These are phyloP conservation scores for Fraxinus cuspidata DNA, from an alignment of 257 asterid genomes.

Conservation along the genomic window DNA sequence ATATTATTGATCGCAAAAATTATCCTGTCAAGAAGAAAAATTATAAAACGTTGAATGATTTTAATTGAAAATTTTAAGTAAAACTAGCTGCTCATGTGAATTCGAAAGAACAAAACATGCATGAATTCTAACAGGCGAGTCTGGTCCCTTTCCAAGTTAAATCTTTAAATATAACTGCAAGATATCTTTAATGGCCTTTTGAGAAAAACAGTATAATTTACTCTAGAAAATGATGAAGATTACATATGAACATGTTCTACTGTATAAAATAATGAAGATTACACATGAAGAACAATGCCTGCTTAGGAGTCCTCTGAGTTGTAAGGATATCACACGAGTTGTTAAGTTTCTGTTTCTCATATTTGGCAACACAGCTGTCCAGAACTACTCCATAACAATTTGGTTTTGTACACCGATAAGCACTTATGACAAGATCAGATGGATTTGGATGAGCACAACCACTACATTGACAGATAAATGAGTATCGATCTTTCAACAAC, in stretches of 20 bases:
- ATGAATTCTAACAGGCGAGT: constrained; percentile 6
- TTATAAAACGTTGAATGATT: background rate
- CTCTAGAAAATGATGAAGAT: background rate
- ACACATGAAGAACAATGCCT: constrained; percentile 43
- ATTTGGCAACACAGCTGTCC: constrained; percentile 44
- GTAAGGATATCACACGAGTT: constrained; percentile 21
- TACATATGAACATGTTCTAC: constrained; percentile 6
- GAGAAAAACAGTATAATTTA: background rate
- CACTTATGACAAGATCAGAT: constrained; percentile 70
- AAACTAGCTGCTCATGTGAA: constrained; percentile 5
- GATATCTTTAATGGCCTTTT: background rate
- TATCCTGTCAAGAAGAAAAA: background rate
- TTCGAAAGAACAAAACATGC: constrained; percentile 3
- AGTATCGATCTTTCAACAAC: constrained; percentile 67
- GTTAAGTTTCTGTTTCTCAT: constrained; percentile 57
- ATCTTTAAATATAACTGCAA: constrained; percentile 14
- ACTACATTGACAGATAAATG: constrained; percentile 77
- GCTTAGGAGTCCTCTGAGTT: constrained; percentile 35
- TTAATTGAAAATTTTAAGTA: background rate
- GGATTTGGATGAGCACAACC: constrained; percentile 69
- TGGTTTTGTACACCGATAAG: constrained; percentile 62
- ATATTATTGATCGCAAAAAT: background rate
- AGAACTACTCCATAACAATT: constrained; percentile 77
- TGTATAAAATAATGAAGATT: constrained; percentile 19
- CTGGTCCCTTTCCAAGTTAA: background rate